Evolutionary conservation across 2,329 filamentous ascomycete genomes (phyloP).

Genomic region (Neonectria punicea): DNA sequence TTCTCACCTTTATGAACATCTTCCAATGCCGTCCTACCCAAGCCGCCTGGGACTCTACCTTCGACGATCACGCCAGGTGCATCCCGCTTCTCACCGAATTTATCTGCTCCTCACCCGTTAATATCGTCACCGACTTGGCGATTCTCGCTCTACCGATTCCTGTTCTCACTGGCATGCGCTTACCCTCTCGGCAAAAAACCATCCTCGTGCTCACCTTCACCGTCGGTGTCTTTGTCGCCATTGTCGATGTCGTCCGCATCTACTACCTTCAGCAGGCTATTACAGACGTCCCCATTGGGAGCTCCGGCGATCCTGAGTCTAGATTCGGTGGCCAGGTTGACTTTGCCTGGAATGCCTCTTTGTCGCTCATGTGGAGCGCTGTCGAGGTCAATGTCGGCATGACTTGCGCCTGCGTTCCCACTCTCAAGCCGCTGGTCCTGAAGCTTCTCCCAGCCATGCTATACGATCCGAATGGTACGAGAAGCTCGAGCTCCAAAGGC

Average conservation of each 20-base stretch:
- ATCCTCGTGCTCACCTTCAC: slow-evolving; percentile 89
- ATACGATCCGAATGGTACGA: slow-evolving; percentile 60
- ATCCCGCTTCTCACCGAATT: slow-evolving; percentile 71
- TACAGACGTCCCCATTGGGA: slow-evolving; percentile 51
- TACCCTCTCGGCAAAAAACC: slow-evolving; percentile 87
- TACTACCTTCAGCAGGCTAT: slow-evolving; percentile 86
- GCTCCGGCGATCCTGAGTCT: slow-evolving; percentile 51
- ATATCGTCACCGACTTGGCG: slow-evolving; percentile 90
- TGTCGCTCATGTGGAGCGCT: slow-evolving; percentile 93
- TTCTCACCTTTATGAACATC: slow-evolving; percentile 86
- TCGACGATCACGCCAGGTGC: slow-evolving; percentile 53
- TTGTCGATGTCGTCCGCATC: slow-evolving; percentile 89
- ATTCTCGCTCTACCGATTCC: slow-evolving; percentile 90
- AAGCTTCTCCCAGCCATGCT: slow-evolving; percentile 68
- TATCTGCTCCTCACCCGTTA: slow-evolving; percentile 84
- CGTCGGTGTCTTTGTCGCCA: slow-evolving; percentile 85
- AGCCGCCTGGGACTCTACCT: slow-evolving; percentile 70
- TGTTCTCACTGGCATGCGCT: slow-evolving; percentile 84
- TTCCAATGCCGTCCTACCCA: slow-evolving; percentile 83
- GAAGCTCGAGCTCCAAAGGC: slow-evolving; percentile 42
- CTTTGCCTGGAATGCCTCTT: slow-evolving; percentile 79
- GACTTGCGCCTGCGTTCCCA: slow-evolving; percentile 91
- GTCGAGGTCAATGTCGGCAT: slow-evolving; percentile 93
- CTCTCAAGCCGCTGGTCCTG: slow-evolving; percentile 85
- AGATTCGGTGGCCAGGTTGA: slow-evolving; percentile 64